These are phyloP conservation scores for Lathyrus oleraceus DNA, from an alignment of 306 rosid genomes.

Conservation along the genomic window DNA sequence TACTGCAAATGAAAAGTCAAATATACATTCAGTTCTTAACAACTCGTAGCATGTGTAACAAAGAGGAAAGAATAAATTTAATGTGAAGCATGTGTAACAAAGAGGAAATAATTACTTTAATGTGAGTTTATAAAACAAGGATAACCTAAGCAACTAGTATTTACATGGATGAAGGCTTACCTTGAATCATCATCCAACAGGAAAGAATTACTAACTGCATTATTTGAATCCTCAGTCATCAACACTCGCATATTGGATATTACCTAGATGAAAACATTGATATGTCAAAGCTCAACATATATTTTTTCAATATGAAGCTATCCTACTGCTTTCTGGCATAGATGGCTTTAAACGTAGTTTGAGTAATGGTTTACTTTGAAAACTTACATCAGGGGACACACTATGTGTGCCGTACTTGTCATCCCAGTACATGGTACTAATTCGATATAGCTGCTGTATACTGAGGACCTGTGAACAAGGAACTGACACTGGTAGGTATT, in stretches of 20 bases:
- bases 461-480: constrained; percentile 73
- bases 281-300: constrained; percentile 29
- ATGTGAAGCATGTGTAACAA: constrained; percentile 4
- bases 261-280: constrained; percentile 45
- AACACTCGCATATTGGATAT: constrained; percentile 62
- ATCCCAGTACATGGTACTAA: constrained; percentile 99
- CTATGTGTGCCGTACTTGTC: constrained; percentile 52
- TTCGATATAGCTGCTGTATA: constrained; percentile 92
- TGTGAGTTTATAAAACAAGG: constrained; percentile 10
- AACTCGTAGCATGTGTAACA: constrained; percentile 2
- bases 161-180: constrained; percentile 34
- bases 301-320: constrained; percentile 18
- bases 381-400: constrained; percentile 78
- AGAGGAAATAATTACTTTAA: not conserved
- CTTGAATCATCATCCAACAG: constrained; percentile 68
- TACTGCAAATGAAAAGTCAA: constrained; percentile 41
- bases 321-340: constrained; percentile 24
- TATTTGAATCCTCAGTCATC: constrained; percentile 69
- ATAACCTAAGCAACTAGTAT: not conserved
- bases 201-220: constrained; percentile 66
- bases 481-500: constrained; percentile 15
- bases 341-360: constrained; percentile 40
- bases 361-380: constrained; percentile 40
- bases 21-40: not conserved
- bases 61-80: not conserved